Percentiles rank a stretch among this genome's conserved stretches.
Evolutionary conservation across 495 filamentous ascomycete genomes (phyloP).

Genomic region (Podospora anserina): DNA sequence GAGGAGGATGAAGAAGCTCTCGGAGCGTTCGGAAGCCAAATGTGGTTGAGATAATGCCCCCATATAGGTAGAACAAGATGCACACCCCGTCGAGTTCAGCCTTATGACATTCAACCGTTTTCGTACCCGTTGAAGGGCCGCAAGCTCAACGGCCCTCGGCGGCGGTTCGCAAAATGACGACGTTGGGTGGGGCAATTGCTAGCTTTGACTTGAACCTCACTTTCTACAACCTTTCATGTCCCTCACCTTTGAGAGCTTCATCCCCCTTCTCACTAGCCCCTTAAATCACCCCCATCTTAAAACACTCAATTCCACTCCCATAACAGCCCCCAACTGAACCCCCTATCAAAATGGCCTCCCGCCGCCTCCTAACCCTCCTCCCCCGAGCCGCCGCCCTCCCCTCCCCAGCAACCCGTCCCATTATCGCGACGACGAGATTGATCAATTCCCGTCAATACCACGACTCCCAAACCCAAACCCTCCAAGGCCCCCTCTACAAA

Average conservation of each 20-base stretch:
- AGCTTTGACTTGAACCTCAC: not conserved
- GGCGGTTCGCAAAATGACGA: conserved; percentile 4
- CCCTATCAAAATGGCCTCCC: not conserved
- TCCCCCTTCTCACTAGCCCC: not conserved
- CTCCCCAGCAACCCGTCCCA: not conserved
- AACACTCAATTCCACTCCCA: not conserved
- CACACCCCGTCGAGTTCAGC: not conserved
- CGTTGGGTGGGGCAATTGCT: conserved; percentile 6
- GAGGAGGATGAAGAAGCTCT: too few species aligned
- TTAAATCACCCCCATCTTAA: not conserved
- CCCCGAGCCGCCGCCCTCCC: too few species aligned
- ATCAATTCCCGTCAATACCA: not conserved
- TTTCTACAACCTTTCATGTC: not conserved
- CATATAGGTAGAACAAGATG: not conserved
- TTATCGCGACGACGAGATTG: not conserved
- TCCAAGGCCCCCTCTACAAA: not conserved
- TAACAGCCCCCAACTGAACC: not conserved
- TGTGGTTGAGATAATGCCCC: too few species aligned
- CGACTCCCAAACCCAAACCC: too few species aligned
- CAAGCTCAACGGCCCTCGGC: not conserved
- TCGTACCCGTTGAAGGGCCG: not conserved
- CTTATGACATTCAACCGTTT: not conserved
- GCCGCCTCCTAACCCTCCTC: not conserved
- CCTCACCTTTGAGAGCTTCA: not conserved
- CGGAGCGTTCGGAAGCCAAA: too few species aligned